Conservation (phyloP, 2,329 filamentous ascomycete species). For the Penicillium sp. region DNA sequence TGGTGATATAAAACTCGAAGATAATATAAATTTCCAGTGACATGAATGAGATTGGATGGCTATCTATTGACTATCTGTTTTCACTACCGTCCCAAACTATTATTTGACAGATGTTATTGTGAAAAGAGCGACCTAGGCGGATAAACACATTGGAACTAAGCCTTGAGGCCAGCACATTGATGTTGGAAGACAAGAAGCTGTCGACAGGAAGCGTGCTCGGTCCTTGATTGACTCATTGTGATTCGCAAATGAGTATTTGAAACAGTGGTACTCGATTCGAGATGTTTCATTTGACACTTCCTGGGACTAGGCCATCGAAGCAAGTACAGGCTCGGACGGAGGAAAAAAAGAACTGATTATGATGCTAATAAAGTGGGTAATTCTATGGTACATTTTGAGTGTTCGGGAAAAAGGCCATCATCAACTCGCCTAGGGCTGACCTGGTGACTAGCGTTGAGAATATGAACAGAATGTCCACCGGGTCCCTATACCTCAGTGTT, state of each 20-base stretch:
- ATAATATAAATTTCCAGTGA: not conserved
- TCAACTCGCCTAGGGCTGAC: not conserved
- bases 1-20: not conserved
- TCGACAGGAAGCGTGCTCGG: too few relatives aligned
- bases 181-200: too few relatives aligned
- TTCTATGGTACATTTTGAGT: slow-evolving; percentile 1
- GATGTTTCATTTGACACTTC: too few relatives aligned
- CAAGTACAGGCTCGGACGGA: not conserved
- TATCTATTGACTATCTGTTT: not conserved
- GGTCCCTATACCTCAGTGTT: not conserved
- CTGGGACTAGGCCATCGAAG: not conserved
- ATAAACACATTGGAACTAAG: too few relatives aligned
- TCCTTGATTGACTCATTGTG: too few relatives aligned
- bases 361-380: not conserved
- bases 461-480: not conserved
- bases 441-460: not conserved
- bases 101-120: too few relatives aligned
- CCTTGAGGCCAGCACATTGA: too few relatives aligned
- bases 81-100: too few relatives aligned
- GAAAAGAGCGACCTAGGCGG: too few relatives aligned
- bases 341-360: not conserved
- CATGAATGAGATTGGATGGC: not conserved
- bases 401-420: not conserved
- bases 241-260: too few relatives aligned
- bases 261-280: too few relatives aligned